Evolutionary conservation across 371 early-diverging fungal species (phyloP).

Genomic region (Actinomucor elegans): DNA sequence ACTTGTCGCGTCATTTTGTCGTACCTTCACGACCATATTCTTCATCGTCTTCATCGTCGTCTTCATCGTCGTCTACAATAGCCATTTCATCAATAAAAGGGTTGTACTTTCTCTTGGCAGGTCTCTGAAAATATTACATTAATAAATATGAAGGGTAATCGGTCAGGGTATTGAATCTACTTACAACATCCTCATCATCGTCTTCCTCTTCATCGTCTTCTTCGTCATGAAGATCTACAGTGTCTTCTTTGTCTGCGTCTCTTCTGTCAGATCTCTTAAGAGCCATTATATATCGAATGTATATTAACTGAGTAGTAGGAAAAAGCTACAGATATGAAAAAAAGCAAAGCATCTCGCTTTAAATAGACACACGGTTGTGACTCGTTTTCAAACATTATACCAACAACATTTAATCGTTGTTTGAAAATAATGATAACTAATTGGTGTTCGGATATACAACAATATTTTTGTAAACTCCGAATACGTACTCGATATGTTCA

Average conservation of each 20-base stretch:
- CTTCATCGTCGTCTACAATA: slow-evolving; percentile 67
- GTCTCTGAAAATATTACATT: slow-evolving; percentile 29
- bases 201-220: slow-evolving; percentile 20
- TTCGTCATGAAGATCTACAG: slow-evolving; percentile 18
- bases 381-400: too few relatives aligned
- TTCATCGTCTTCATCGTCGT: slow-evolving; percentile 62
- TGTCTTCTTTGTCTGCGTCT: slow-evolving; percentile 17
- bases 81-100: slow-evolving; percentile 62
- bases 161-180: background rate
- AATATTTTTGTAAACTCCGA: too few relatives aligned
- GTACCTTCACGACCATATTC: slow-evolving; percentile 68
- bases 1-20: background rate
- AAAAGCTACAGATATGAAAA: too few relatives aligned
- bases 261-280: slow-evolving; percentile 22
- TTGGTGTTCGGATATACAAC: too few relatives aligned
- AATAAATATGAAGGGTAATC: background rate
- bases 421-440: too few relatives aligned
- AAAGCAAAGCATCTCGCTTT: too few relatives aligned
- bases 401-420: too few relatives aligned
- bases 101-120: slow-evolving; percentile 46
- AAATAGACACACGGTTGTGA: too few relatives aligned
- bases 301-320: too few relatives aligned
- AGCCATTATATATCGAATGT: too few relatives aligned
- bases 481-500: too few relatives aligned
- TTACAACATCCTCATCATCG: slow-evolving; percentile 18